These are phyloP conservation scores for Aspergillus piperis DNA, from an alignment of 2,329 filamentous ascomycete species.

Conservation along the genomic window DNA sequence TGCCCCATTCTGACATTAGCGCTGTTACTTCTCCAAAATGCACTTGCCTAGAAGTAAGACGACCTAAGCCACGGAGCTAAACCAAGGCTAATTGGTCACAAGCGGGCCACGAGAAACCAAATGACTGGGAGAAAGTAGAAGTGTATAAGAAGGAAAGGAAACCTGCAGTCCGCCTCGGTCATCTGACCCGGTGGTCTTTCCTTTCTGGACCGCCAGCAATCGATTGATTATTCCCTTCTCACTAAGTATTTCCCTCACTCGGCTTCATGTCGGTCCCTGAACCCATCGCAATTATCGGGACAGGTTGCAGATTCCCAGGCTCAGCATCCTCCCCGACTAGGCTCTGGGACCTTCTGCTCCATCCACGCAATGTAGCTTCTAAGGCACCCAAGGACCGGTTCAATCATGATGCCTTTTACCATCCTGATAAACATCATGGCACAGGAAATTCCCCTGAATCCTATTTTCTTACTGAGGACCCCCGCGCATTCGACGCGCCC, in stretches of 20 bases:
- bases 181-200: not conserved
- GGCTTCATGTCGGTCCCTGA: slow-evolving; percentile 9
- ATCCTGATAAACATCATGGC: slow-evolving; percentile 27
- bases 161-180: not conserved
- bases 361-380: slow-evolving; percentile 26
- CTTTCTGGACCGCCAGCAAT: not conserved
- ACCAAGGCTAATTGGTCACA: not conserved
- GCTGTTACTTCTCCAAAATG: not conserved
- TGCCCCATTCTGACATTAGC: not conserved
- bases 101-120: not conserved
- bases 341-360: slow-evolving; percentile 29
- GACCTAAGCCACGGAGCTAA: not conserved
- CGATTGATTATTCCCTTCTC: not conserved
- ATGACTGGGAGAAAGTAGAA: not conserved
- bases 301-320: slow-evolving; percentile 29
- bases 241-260: not conserved
- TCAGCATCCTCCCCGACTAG: slow-evolving; percentile 25
- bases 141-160: not conserved
- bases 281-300: slow-evolving; percentile 32
- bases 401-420: slow-evolving; percentile 26
- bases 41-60: not conserved
- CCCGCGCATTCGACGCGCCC: slow-evolving; percentile 27
- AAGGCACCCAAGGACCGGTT: slow-evolving; percentile 27
- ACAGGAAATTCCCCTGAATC: slow-evolving; percentile 29
- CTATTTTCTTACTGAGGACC: slow-evolving; percentile 27